Evolutionary conservation across 768 basidiomycete genomes (phyloP), one percentile per base, ranked within the genome.

Genomic region (Mycena kentingensis): DNA sequence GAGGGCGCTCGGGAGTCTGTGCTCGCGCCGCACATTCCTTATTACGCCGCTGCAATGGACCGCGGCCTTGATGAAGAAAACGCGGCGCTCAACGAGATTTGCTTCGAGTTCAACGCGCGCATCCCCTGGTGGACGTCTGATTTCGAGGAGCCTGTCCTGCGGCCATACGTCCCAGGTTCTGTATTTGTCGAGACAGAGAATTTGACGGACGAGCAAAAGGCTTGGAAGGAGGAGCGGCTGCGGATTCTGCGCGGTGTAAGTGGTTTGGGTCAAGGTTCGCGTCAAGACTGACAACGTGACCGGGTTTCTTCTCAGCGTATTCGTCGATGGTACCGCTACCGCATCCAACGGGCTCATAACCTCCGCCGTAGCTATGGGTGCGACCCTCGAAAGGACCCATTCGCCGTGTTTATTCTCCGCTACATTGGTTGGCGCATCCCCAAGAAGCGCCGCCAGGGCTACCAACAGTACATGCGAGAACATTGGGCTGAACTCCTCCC

Each of bases 261-360:
- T 46, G 12, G 5, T 12, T 24, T 24, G 22, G 11, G 18, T 11
- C 11, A 19, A 12, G 22, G 41, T 19, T 24, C 7, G 18, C 7
- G 11, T 10, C 41, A 19, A 7, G 35, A 28, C 22, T 29, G 21
- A 19, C 15, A 25, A n/a, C 22, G 37, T 7, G 26, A 16, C 16
- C n/a, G 4, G 16, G 28, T 15, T 12, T 1, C 21, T 19, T 36
- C 25, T 4, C 27, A 54, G 52, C 47, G 52, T 6, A 54, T 54
- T 35, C 29, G 16, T 2, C 38, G 52, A 11, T 54, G 52, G 54
- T 36, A 24, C 11, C 49, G 49, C 13, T 55, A 55, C 13, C 54
- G 54, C 2, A 26, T 42, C 41, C 21, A 42, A 25, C 41, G 25
- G 5, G 7, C 8, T 24, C 8, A 24, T 12, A 5, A 8, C 25